Conservation (phyloP, 805 yeast species). For the Saccharomyces mikatae region DNA sequence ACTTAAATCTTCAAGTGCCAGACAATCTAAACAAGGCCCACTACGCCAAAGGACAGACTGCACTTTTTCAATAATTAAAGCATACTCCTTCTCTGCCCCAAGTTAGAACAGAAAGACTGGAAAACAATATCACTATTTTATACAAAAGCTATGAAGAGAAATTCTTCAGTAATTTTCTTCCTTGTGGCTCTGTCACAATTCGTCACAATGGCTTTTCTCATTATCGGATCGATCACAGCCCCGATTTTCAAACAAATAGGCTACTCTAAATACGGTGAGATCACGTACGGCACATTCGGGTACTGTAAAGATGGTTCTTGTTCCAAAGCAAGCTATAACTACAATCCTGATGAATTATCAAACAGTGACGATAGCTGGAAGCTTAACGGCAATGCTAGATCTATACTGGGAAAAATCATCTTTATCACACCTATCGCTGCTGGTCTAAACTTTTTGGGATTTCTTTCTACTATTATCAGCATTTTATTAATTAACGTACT, state of each 20-base stretch:
- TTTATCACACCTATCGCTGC: constrained; percentile 61
- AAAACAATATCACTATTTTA: neutral
- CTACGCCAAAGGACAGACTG: neutral
- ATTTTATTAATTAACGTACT: constrained; percentile 27
- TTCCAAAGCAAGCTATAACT: constrained; percentile 39
- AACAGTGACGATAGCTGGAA: constrained; percentile 40
- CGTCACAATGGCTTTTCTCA: constrained; percentile 52
- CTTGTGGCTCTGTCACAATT: constrained; percentile 39
- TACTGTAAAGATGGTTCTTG: constrained; percentile 42
- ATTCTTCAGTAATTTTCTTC: constrained; percentile 24
- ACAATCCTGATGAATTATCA: constrained; percentile 31
- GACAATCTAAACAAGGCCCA: neutral
- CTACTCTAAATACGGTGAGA: constrained; percentile 34
- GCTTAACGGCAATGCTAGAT: constrained; percentile 39
- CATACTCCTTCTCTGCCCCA: neutral
- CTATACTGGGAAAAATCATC: constrained; percentile 45
- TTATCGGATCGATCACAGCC: constrained; percentile 52
- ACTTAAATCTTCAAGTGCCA: neutral
- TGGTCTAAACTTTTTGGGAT: constrained; percentile 46
- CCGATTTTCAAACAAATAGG: constrained; percentile 44
- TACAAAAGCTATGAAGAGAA: neutral
- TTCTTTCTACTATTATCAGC: constrained; percentile 32
- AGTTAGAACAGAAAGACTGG: neutral
- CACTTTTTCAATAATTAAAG: neutral
- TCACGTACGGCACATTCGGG: constrained; percentile 60